Percentiles rank a stretch among this genome's conserved stretches.
These are phyloP conservation scores for Raffaelea ambrosiae DNA, from an alignment of 2,329 filamentous ascomycete genomes.

Conservation along the genomic window DNA sequence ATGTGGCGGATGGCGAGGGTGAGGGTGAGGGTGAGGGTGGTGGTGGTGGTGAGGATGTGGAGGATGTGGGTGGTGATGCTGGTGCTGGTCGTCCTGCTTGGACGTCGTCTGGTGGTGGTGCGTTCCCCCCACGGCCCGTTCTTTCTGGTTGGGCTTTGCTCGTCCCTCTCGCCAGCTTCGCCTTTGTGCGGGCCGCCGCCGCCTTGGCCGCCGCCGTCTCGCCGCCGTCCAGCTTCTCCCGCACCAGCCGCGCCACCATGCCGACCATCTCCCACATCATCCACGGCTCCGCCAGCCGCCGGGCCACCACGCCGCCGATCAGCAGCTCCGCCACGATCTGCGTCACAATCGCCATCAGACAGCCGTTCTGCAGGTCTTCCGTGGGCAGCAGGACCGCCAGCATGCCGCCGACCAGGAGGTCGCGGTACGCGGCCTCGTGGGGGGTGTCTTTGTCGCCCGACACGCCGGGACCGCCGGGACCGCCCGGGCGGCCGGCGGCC, in stretches of 20 bases:
- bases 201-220: not conserved
- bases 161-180: not conserved
- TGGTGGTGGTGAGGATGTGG: not conserved
- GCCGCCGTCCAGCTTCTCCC: constrained; percentile 15
- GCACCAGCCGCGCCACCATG: constrained; percentile 49
- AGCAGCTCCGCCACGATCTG: constrained; percentile 89
- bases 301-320: constrained; percentile 70
- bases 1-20: not conserved
- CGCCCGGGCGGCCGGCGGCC: constrained; percentile 22
- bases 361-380: constrained; percentile 84
- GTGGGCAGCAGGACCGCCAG: constrained; percentile 81
- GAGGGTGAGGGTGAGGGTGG: not conserved
- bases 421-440: constrained; percentile 78
- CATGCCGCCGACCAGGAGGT: constrained; percentile 75
- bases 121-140: too few relatives aligned
- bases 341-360: constrained; percentile 71
- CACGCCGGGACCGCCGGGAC: too few relatives aligned
- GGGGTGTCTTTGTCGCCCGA: constrained; percentile 47
- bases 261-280: constrained; percentile 78
- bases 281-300: constrained; percentile 79
- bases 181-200: too few relatives aligned
- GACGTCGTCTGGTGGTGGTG: too few relatives aligned
- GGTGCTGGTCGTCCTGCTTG: not conserved
- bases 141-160: too few relatives aligned
- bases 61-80: not conserved